Base-by-base conservation (phyloP, 163 green algal genomes). In the Prototheca cutis region DNA sequence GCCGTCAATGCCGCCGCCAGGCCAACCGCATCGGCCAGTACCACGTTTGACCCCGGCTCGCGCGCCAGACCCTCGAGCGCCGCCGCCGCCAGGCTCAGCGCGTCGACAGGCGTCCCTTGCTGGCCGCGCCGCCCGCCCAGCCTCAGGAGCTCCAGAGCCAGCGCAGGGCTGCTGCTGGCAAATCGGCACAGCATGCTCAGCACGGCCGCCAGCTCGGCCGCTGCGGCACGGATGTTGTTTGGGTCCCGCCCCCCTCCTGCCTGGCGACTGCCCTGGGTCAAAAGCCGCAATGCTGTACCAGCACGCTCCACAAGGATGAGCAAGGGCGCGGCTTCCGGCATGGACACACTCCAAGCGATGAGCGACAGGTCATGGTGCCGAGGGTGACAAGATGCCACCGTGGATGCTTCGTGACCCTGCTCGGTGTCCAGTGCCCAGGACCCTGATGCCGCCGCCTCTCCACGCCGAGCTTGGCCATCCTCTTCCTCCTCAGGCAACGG, bases 61-160 rank as follows among this genome's bases (percentile, higher is more conserved):
- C 48, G 40, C 19, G 31, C 19, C 48, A 73, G 53, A 52, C 56
- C 34, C 0, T 52, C 32, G 2, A 67, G 32, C 4, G 52, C 51
- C 42, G 61, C 53, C 27, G 28, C 49, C 18, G 66, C 59, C 40
- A 73, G 34, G 32, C 23, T 51, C 29, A 73, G 40, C 33, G 63
- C 33, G 58, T 73, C 66, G 4, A 52, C 51, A 5, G 59, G 59
- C 8, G 49, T 42, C 40, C 45, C 36, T 15, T 10, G 13, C 36
- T 45, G 36, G 48, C 39, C 40, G 34, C 23, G 45, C 51, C 13
- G 34, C 21, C 10, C n/a, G 53, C 18, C 53, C 32, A 28, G 28
- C 53, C 18, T 65, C 36, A 70, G 47, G 28, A 77, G 57, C 27
- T 70, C 40, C 24, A 74, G 39, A 0, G 65, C 69, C 6, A 58